phyloP scores from a whole-genome alignment of 2,329 filamentous ascomycete genomes.

The Colletotrichum scovillei region DNA sequence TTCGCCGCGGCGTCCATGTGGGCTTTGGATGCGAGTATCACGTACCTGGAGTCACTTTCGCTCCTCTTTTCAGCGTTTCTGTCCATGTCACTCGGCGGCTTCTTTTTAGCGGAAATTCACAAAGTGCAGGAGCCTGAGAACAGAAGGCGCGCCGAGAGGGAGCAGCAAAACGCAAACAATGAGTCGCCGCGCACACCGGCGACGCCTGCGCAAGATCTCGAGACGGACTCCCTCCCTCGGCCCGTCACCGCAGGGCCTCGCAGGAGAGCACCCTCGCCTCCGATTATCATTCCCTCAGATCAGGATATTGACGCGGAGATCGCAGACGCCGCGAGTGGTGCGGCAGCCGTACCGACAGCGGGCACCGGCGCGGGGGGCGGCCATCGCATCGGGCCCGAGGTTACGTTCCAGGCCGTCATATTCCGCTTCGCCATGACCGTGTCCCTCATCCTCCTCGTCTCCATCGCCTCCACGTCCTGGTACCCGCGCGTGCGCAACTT shows the following conservation, averaged over 20 bases:
- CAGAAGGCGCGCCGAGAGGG: slow-evolving; percentile 53
- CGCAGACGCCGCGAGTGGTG: slow-evolving; percentile 41
- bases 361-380: slow-evolving; percentile 2
- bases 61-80: slow-evolving; percentile 64
- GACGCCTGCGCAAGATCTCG: slow-evolving; percentile 40
- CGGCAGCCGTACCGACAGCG: slow-evolving; percentile 41
- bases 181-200: slow-evolving; percentile 40
- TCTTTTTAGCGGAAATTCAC: slow-evolving; percentile 70
- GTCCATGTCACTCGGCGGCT: slow-evolving; percentile 66
- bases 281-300: slow-evolving; percentile 72
- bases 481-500: slow-evolving; percentile 63
- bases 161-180: slow-evolving; percentile 37
- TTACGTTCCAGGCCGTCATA: slow-evolving; percentile 66
- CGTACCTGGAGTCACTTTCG: slow-evolving; percentile 66
- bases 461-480: slow-evolving; percentile 71
- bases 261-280: slow-evolving; percentile 46
- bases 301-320: slow-evolving; percentile 74
- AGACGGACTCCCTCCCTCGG: slow-evolving; percentile 49
- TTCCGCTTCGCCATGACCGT: slow-evolving; percentile 68
- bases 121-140: slow-evolving; percentile 69
- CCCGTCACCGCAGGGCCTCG: slow-evolving; percentile 51
- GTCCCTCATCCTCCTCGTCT: slow-evolving; percentile 67
- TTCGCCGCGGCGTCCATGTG: slow-evolving; percentile 67
- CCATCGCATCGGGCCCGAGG: slow-evolving; percentile 38
- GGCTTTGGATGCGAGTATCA: slow-evolving; percentile 66